Evolutionary conservation across 1,139 yeast genomes (phyloP).

Genomic region (Scheffersomyces quercinus): DNA sequence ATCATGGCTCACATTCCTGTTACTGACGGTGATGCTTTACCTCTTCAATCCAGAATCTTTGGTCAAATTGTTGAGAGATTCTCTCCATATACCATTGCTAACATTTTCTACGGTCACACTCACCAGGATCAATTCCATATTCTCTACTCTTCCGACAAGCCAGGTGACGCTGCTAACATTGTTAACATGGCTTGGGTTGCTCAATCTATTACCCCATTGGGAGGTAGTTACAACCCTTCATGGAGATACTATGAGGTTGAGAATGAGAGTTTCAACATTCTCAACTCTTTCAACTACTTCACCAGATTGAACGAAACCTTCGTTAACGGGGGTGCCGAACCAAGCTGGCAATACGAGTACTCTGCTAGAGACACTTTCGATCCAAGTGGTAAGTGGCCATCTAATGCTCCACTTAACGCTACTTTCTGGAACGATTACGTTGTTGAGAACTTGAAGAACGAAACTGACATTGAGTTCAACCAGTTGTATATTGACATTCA

Average conservation of each 20-base stretch:
- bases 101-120: constrained; percentile 70
- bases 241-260: constrained; percentile 77
- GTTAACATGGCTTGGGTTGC: constrained; percentile 64
- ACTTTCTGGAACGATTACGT: constrained; percentile 56
- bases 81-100: constrained; percentile 69
- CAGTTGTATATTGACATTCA: constrained; percentile 49
- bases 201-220: constrained; percentile 65
- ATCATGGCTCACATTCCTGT: constrained; percentile 69
- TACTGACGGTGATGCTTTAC: constrained; percentile 55
- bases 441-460: constrained; percentile 32
- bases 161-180: constrained; percentile 43
- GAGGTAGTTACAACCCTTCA: constrained; percentile 56
- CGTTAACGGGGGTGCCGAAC: constrained; percentile 48
- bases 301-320: constrained; percentile 54
- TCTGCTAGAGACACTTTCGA: constrained; percentile 54
- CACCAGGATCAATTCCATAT: constrained; percentile 69
- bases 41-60: constrained; percentile 60
- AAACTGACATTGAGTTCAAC: constrained; percentile 39
- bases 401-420: constrained; percentile 52
- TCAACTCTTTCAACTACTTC: constrained; percentile 61
- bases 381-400: constrained; percentile 49
- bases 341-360: constrained; percentile 56
- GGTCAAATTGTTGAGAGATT: constrained; percentile 63
- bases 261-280: constrained; percentile 57
- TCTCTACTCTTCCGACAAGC: constrained; percentile 44